Conservation (phyloP, 768 basidiomycete species). For the Pleurotus platypus region DNA sequence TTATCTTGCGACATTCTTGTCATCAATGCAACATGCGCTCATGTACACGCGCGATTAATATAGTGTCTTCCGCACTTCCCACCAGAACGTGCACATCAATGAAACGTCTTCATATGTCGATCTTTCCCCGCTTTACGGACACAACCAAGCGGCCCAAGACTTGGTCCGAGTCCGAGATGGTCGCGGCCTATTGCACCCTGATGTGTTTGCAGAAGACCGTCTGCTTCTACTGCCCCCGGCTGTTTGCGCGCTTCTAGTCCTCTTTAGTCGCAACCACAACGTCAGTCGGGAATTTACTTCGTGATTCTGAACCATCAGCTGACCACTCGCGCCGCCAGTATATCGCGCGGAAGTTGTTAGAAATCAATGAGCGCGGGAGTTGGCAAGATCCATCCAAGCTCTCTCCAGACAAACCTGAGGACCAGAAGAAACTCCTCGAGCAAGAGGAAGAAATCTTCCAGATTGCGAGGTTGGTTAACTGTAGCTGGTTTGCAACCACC, state of each 20-base stretch:
- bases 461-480: constrained; percentile 73
- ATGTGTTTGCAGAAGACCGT: constrained; percentile 77
- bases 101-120: constrained; percentile 88
- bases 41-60: neutral
- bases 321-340: constrained; percentile 41
- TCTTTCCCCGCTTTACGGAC: constrained; percentile 79
- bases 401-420: constrained; percentile 28
- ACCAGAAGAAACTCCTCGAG: constrained; percentile 31
- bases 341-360: constrained; percentile 71
- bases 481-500: constrained; percentile 68
- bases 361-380: constrained; percentile 75
- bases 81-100: constrained; percentile 64
- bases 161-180: constrained; percentile 58
- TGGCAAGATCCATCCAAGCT: constrained; percentile 55
- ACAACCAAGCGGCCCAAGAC: constrained; percentile 58
- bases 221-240: constrained; percentile 78
- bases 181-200: constrained; percentile 62
- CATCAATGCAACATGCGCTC: neutral
- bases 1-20: neutral
- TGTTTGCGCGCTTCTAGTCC: constrained; percentile 67
- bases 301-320: neutral
- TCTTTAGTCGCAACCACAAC: constrained; percentile 91
- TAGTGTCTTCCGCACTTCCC: constrained; percentile 83
- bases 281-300: constrained; percentile 36
- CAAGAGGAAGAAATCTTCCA: constrained; percentile 86